These are phyloP conservation scores for Meripilus lineatus DNA, from an alignment of 1,284 basidiomycete genomes.

Conservation along the genomic window DNA sequence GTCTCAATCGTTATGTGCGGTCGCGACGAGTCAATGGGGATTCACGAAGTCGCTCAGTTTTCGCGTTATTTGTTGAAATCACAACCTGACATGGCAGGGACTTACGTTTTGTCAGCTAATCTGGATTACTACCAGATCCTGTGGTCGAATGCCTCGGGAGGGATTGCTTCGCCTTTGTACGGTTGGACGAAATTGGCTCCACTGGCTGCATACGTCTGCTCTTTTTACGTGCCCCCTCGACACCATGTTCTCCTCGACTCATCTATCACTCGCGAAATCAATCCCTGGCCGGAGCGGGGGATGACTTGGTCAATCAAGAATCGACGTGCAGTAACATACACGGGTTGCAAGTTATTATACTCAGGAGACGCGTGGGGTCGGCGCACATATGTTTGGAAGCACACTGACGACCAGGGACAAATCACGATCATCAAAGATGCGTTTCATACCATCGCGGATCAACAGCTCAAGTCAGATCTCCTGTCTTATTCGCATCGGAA, in stretches of 20 bases:
- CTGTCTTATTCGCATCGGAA: no score
- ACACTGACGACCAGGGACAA: no score
- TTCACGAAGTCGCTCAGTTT: no score
- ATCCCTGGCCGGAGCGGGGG: conserved; percentile 5
- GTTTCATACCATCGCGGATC: no score
- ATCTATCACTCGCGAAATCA: conserved; percentile 1
- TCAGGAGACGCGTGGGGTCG: no score
- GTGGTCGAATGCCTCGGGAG: conserved; percentile 8
- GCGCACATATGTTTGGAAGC: conserved; percentile 7
- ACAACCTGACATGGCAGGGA: conserved; percentile 7
- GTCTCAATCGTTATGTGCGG: no score
- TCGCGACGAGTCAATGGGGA: no score
- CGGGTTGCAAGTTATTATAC: no score
- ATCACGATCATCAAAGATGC: no score
- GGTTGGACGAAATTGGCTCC: background rate
- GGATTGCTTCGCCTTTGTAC: background rate
- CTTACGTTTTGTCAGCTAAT: conserved; percentile 3
- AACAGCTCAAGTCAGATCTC: no score
- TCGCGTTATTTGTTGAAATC: conserved; percentile 1
- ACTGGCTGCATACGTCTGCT: conserved; percentile 8
- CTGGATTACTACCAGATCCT: conserved; percentile 3
- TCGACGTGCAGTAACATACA: no score
- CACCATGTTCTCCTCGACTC: conserved; percentile 7
- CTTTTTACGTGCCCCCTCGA: conserved; percentile 7
- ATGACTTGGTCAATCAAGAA: no score